Base-by-base conservation (phyloP, 2,329 filamentous ascomycete genomes). In the Scytalidium sp. region DNA sequence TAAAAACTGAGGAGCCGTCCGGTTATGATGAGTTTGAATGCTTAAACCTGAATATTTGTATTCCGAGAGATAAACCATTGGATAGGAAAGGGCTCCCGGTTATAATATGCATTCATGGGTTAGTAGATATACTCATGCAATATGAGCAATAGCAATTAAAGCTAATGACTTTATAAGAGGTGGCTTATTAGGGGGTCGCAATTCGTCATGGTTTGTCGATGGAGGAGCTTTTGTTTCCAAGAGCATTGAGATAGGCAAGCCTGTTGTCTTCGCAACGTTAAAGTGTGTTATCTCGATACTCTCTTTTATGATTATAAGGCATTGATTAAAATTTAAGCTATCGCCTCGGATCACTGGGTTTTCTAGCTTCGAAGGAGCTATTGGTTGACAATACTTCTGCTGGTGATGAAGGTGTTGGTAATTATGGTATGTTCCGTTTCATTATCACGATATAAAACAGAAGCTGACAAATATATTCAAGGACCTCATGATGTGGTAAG, bases 181-280 rank as follows among this genome's bases (percentile, higher is more conserved):
- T 9, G 32, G 32, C 4, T 36, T 36, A n/a, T 5, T 36, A 9
- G 32, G 32, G 13, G 40, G 46, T 2, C 43, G 36, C 3, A 49
- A 50, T 19, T 46, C 45, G 3, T 49, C 48, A n/a, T 57, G 45
- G 43, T 50, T 49, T 46, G 49, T 43, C 41, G 49, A 52, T 44
- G 49, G 50, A 3, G 43, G 43, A 3, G 42, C 43, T 29, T 19
- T 54, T 2, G 50, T 51, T 3, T 49, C 45, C 11, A 44, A 47
- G 36, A 57, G 53, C 20, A 46, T 51, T 2, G 47, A 40, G 13
- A 47, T 45, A 25, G 49, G 45, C 3, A 54, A 47, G 25, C 43
- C 45, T 5, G 39, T 54, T 19, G 22, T 56, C 7, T 13, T 44
- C 5, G 47, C 54, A 19, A 47, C 51, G 9, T 43, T 53, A 19